A percentile compares a stretch with the other conserved stretches of the same genome.
These are phyloP conservation scores for Colletotrichum sp. DNA, from an alignment of 2,329 filamentous ascomycete species.

Conservation along the genomic window DNA sequence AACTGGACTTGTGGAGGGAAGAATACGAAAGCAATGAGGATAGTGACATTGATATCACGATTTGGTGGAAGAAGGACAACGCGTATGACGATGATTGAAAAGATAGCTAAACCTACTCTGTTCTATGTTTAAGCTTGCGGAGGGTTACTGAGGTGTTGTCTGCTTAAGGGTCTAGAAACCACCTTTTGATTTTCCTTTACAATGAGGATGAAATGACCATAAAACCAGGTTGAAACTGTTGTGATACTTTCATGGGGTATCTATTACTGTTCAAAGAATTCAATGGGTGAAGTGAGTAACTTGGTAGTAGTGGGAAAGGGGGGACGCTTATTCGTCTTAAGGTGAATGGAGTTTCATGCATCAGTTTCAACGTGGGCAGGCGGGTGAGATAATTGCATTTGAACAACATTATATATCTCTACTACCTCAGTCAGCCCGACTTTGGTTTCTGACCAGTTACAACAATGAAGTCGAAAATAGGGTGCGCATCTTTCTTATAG, in stretches of 20 bases:
- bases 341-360: not conserved
- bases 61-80: not conserved
- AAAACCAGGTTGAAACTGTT: not conserved
- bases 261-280: not conserved
- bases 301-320: not conserved
- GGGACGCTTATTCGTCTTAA: not conserved
- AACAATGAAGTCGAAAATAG: conserved; percentile 33
- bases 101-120: not conserved
- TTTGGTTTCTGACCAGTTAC: conserved; percentile 32
- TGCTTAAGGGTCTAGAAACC: not conserved
- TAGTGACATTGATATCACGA: not conserved
- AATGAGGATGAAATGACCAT: not conserved
- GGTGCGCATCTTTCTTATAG: conserved; percentile 31
- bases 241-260: not conserved
- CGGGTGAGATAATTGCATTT: not conserved
- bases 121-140: not conserved
- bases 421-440: not conserved
- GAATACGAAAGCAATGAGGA: not conserved
- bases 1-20: not conserved
- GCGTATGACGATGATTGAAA: not conserved
- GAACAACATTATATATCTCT: too few relatives aligned
- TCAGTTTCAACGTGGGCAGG: not conserved
- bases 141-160: not conserved
- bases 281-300: not conserved
- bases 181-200: not conserved